Evolutionary conservation across 805 yeast genomes (phyloP).

Genomic region (Sugiyamaella valdiviana): DNA sequence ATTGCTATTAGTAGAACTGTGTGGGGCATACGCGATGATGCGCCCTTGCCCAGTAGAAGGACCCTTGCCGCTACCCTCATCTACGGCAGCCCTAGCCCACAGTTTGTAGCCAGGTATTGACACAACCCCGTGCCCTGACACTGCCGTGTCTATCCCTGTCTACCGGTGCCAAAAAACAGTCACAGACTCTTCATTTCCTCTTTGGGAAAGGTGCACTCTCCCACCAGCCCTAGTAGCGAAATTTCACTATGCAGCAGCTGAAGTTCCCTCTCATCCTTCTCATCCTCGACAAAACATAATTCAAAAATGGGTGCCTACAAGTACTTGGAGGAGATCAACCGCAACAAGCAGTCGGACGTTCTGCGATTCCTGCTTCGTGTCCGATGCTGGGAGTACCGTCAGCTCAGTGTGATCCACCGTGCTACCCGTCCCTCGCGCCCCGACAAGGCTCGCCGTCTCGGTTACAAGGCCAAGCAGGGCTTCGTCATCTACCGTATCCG

Average conservation of each 20-base stretch:
- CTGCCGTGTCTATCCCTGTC: too few species aligned
- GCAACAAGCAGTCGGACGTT: slow-evolving; percentile 99
- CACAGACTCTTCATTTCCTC: background rate
- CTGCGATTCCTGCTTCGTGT: slow-evolving; percentile 97
- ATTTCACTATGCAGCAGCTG: slow-evolving; percentile 1
- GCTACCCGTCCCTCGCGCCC: slow-evolving; percentile 98
- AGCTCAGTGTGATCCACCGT: slow-evolving; percentile 97
- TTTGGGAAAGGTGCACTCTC: background rate
- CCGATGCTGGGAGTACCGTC: slow-evolving; percentile 99
- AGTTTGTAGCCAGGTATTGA: too few species aligned
- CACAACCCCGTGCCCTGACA: background rate
- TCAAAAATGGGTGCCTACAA: slow-evolving; percentile 96
- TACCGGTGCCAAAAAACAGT: too few species aligned
- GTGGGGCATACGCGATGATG: too few species aligned
- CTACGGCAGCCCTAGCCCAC: too few species aligned
- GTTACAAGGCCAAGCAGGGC: slow-evolving; percentile 99
- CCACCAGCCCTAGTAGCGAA: background rate
- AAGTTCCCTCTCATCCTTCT: slow-evolving; percentile 3
- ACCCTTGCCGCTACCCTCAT: too few species aligned
- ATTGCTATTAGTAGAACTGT: too few species aligned
- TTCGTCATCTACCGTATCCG: slow-evolving; percentile 97
- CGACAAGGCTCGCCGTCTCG: slow-evolving; percentile 99
- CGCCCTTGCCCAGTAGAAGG: too few species aligned
- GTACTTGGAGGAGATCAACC: slow-evolving; percentile 97
- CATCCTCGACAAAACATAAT: background rate